Evolutionary conservation across 2,329 filamentous ascomycete species (phyloP).

Genomic region (Hymenoscyphus infarciens): DNA sequence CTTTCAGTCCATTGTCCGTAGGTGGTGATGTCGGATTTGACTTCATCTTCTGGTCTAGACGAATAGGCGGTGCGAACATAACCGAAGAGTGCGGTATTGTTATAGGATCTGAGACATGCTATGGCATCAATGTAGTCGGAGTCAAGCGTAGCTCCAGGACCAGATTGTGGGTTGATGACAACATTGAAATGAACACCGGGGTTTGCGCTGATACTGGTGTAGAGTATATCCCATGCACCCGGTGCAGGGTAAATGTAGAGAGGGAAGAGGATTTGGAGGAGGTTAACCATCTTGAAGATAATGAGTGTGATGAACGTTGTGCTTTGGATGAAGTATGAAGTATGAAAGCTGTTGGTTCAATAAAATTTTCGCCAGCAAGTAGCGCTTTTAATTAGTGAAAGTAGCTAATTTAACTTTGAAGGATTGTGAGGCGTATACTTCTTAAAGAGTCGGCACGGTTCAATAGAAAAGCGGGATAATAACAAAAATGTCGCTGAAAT

Average conservation of each 20-base stretch:
- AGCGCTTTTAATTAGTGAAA: too few relatives aligned
- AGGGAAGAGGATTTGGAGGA: constrained; percentile 21
- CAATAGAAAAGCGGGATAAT: too few relatives aligned
- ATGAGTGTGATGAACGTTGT: too few relatives aligned
- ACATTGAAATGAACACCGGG: constrained; percentile 27
- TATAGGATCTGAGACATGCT: constrained; percentile 36
- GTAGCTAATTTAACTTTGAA: too few relatives aligned
- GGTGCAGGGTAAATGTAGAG: constrained; percentile 28
- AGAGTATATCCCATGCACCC: constrained; percentile 23
- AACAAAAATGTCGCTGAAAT: too few relatives aligned
- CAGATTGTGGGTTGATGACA: constrained; percentile 29
- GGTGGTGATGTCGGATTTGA: constrained; percentile 35
- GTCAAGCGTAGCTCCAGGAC: constrained; percentile 36
- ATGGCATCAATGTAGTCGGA: constrained; percentile 33
- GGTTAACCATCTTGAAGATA: not conserved
- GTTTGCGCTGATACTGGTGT: constrained; percentile 21
- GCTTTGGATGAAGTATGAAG: too few relatives aligned
- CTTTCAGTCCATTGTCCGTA: constrained; percentile 37
- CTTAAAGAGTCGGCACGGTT: too few relatives aligned
- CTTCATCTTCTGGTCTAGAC: constrained; percentile 20
- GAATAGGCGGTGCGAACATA: constrained; percentile 39
- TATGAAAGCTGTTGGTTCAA: too few relatives aligned
- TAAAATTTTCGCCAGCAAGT: too few relatives aligned
- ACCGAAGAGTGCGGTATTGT: constrained; percentile 38
- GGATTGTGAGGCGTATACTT: too few relatives aligned